These are phyloP conservation scores for Colletotrichum chrysophilum DNA, from an alignment of 2,329 filamentous ascomycete species.

Conservation along the genomic window DNA sequence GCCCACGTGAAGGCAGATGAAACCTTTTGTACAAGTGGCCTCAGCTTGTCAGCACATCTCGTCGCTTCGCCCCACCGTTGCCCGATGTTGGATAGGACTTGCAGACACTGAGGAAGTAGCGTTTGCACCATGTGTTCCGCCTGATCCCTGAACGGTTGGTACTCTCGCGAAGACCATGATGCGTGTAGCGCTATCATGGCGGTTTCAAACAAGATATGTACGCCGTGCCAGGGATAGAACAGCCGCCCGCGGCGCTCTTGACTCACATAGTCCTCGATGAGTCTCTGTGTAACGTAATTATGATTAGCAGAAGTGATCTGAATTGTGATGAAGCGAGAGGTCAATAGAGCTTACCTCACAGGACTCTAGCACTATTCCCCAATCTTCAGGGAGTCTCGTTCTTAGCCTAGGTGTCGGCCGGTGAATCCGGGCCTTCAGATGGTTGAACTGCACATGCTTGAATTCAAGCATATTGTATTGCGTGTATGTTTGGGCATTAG, in stretches of 20 bases:
- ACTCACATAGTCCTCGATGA: neutral
- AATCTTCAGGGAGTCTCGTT: neutral
- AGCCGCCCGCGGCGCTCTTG: neutral
- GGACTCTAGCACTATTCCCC: neutral
- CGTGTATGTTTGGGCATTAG: neutral
- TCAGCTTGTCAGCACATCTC: neutral
- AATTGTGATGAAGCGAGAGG: too few species aligned
- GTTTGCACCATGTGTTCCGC: neutral
- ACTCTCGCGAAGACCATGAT: neutral
- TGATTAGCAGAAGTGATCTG: too few species aligned
- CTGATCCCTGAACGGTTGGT: fast-evolving
- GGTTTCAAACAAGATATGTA: neutral
- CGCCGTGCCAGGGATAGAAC: neutral
- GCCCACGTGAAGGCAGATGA: neutral
- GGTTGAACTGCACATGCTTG: neutral
- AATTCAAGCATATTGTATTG: neutral
- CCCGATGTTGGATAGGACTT: neutral
- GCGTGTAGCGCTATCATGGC: neutral
- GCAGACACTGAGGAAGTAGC: neutral
- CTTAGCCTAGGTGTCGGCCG: neutral
- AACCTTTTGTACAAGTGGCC: neutral
- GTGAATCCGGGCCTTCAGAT: neutral
- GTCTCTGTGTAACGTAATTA: fast-evolving
- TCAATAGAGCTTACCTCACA: neutral
- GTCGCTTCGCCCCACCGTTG: neutral